Base-by-base conservation (phyloP, 768 basidiomycete species). In the Kwoniella shandongensis region DNA sequence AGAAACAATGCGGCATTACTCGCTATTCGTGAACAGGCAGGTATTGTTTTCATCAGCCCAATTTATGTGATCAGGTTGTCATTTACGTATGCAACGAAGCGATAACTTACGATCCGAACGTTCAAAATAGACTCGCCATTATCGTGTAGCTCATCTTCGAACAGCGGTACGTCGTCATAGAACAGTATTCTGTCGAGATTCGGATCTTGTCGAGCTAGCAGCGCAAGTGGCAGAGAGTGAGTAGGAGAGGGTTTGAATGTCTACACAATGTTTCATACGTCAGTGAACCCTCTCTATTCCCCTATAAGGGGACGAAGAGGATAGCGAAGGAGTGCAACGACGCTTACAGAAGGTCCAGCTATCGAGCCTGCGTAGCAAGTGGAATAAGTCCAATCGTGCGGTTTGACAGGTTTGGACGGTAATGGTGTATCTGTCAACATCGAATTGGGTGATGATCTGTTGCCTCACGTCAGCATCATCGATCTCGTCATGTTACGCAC, bases 321-420 rank as follows among this genome's bases (percentile, higher is more conserved):
- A 64, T 58, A 53, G 63, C 17, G 69, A 38, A 22, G 17, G 42
- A 20, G 40, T 30, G 38, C 29, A 49, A 17, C 32, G 26, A n/a
- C 3, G 60, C 68, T 52, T 30, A 66, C 69, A 23, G 60, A 67
- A 6, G 70, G 63, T 27, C 65, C 67, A 12, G 61, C 51, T 6
- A 70, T 47, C 4, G 52, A 54, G 38, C 94, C 96, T 0, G 85
- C 67, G 65, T 97, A 92, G 2, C 82, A 85, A 1, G 91, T 89
- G 2, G 93, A 96, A 75, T 96, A 98, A 11, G 96, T 99, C 96
- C 96, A 98, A 72, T 99, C 96, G 76, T 89, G 97, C 0, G 87
- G 88, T 66, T 93, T 96, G 7, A 90, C 87, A 40, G 73, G 72
- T 40, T 69, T 72, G 42, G 66, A 71, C 46, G 77, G 72, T 29